phyloP scores from a whole-genome alignment of 2,329 filamentous ascomycete species.

The Zymoseptoria tritici region DNA sequence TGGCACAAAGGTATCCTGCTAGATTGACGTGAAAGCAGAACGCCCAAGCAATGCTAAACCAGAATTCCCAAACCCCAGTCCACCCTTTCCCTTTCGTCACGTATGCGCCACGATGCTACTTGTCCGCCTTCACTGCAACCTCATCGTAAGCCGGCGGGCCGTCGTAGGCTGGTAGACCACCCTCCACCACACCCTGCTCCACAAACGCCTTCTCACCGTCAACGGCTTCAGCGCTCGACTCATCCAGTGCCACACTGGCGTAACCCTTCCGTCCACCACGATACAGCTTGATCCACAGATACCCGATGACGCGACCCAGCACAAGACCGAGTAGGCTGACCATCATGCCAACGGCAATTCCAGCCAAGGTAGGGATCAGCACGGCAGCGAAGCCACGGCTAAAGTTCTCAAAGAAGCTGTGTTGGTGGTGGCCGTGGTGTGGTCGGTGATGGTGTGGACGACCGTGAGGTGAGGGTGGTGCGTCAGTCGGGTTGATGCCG shows the following conservation, averaged over 20 bases:
- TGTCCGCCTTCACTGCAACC: conserved; percentile 5
- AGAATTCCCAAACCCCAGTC: background rate
- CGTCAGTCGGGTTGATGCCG: conserved; percentile 21
- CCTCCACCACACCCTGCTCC: conserved; percentile 10
- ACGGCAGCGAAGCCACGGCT: conserved; percentile 55
- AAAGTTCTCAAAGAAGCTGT: conserved; percentile 36
- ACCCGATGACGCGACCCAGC: conserved; percentile 54
- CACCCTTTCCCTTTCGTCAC: background rate
- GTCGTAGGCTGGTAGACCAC: conserved; percentile 28
- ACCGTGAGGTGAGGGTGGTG: conserved; percentile 21
- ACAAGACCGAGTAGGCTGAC: conserved; percentile 63
- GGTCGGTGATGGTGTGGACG: conserved; percentile 30
- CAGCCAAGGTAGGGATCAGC: conserved; percentile 60
- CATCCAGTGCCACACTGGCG: conserved; percentile 20
- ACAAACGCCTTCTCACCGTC: conserved; percentile 3
- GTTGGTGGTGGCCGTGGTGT: conserved; percentile 29
- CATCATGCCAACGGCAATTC: conserved; percentile 59
- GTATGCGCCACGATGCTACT: conserved; percentile 4
- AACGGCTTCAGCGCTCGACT: conserved; percentile 8
- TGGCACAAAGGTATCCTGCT: background rate
- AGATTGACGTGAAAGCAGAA: background rate
- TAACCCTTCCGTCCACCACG: conserved; percentile 38
- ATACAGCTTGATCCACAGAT: conserved; percentile 49
- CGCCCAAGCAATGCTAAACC: background rate
- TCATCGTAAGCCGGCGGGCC: conserved; percentile 29